Evolutionary conservation across 768 basidiomycete genomes (phyloP), one percentile per base, ranked within the genome.

Genomic region (Agrocybe chaxingu): DNA sequence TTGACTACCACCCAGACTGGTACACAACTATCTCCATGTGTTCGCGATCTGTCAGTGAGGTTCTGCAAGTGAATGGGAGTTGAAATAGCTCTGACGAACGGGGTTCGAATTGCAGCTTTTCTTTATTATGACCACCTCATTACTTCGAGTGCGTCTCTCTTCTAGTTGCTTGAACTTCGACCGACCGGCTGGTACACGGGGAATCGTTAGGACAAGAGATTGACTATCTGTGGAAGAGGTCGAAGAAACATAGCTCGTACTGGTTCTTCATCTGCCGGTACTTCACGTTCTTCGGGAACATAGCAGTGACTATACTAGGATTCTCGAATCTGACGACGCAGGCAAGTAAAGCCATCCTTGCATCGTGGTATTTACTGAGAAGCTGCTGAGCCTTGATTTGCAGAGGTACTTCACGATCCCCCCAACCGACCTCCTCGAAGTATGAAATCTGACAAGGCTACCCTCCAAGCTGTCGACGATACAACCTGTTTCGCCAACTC

Each of bases 231-330:
- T 82, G 80, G 80, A 61, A 62, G 46, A 65, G 68, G 40, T 70
- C 69, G 1, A 71, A 70, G 47, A 66, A 62, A 1, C 44, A 54
- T 7, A 72, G 75, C 46, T 66, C 75, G 2, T 67, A 69, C 31
- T 67, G 73, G 57, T 81, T 81, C 60, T 72, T 77, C 43, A 42
- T 76, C 32, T 78, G 79, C 52, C 75, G 80, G 4, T 82, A 82
- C 48, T 54, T 76, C 30, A 67, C 75, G 2, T 66, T 77, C 43
- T 60, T 76, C 38, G 73, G 70, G 30, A 71, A 70, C 42, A 57
- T 72, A 10, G 57, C 54, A 7, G 64, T 69, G n/a, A 56, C 61
- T 2, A 49, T 66, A 11, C 56, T 71, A 32, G 64, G 55, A 3
- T 69, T 70, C 52, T 55, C 60, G 37, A 59, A 64, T 11, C 42